These are phyloP conservation scores for Microdochium nivale DNA, from an alignment of 2,329 filamentous ascomycete genomes.

Conservation along the genomic window DNA sequence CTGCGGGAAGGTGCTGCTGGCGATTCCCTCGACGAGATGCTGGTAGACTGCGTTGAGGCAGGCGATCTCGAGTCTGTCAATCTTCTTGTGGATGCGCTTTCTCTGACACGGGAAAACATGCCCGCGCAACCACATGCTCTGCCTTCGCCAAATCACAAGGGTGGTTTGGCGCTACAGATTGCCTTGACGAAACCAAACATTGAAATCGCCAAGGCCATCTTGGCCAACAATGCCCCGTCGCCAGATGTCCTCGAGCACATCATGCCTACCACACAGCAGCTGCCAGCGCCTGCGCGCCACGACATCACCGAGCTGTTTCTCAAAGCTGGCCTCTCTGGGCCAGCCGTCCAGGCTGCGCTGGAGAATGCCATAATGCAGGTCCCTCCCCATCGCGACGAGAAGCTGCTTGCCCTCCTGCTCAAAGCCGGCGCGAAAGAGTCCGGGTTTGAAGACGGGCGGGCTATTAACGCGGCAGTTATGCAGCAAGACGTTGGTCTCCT, in stretches of 20 bases:
- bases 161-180: slow-evolving; percentile 39
- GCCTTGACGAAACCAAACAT: slow-evolving; percentile 37
- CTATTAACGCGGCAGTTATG: slow-evolving; percentile 36
- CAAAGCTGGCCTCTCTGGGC: slow-evolving; percentile 34
- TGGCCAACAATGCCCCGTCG: slow-evolving; percentile 35
- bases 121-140: slow-evolving; percentile 26
- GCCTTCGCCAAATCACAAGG: slow-evolving; percentile 43
- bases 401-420: slow-evolving; percentile 43
- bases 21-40: slow-evolving; percentile 33
- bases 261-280: slow-evolving; percentile 37
- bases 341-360: slow-evolving; percentile 38
- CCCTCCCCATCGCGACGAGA: slow-evolving; percentile 36
- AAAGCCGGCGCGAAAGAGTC: slow-evolving; percentile 39
- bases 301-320: slow-evolving; percentile 42
- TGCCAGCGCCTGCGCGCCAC: slow-evolving; percentile 33
- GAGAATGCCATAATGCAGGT: slow-evolving; percentile 43
- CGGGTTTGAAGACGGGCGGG: slow-evolving; percentile 43
- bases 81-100: slow-evolving; percentile 23
- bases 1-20: slow-evolving; percentile 43
- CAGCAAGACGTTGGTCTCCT: slow-evolving; percentile 39
- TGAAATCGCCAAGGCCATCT: slow-evolving; percentile 34
- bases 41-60: slow-evolving; percentile 39
- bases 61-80: slow-evolving; percentile 37
- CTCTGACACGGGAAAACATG: slow-evolving; percentile 31
- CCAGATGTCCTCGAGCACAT: slow-evolving; percentile 36